A percentile compares a stretch with the other conserved stretches of the same genome.
phyloP scores from a whole-genome alignment of 148 eudicot genomes.

The Camellia japonica region DNA sequence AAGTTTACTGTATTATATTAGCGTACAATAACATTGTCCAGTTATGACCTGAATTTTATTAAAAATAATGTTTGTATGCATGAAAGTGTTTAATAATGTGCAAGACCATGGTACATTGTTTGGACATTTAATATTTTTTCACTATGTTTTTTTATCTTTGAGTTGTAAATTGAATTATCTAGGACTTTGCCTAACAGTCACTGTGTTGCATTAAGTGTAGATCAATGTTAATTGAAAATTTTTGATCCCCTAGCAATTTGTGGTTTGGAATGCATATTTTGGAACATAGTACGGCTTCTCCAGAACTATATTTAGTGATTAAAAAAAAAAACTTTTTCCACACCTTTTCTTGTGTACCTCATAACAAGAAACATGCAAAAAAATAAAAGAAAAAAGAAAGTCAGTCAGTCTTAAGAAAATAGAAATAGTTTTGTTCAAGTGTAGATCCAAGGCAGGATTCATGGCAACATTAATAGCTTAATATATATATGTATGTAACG shows the following conservation, averaged over 20 bases:
- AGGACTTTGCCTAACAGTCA: not conserved
- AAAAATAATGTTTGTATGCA: not conserved
- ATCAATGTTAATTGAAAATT: too few relatives aligned
- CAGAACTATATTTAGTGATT: not conserved
- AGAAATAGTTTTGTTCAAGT: not conserved
- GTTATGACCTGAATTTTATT: not conserved
- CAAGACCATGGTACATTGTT: not conserved
- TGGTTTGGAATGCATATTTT: not conserved
- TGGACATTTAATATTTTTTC: not conserved
- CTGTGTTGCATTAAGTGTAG: not conserved
- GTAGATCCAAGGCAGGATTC: not conserved
- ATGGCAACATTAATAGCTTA: not conserved
- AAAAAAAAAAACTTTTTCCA: not conserved
- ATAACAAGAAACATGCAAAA: not conserved
- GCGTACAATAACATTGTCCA: not conserved
- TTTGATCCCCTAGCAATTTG: not conserved
- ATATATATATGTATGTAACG: too few relatives aligned
- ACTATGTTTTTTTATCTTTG: not conserved
- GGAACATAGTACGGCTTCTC: not conserved
- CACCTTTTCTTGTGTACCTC: not conserved
- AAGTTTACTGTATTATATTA: too few relatives aligned
- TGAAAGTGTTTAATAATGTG: not conserved
- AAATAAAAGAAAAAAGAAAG: too few relatives aligned
- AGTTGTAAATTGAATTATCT: not conserved
- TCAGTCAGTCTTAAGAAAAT: too few relatives aligned